Evolutionary conservation across 805 yeast genomes (phyloP).

Genomic region (Kockiozyma suomiensis): DNA sequence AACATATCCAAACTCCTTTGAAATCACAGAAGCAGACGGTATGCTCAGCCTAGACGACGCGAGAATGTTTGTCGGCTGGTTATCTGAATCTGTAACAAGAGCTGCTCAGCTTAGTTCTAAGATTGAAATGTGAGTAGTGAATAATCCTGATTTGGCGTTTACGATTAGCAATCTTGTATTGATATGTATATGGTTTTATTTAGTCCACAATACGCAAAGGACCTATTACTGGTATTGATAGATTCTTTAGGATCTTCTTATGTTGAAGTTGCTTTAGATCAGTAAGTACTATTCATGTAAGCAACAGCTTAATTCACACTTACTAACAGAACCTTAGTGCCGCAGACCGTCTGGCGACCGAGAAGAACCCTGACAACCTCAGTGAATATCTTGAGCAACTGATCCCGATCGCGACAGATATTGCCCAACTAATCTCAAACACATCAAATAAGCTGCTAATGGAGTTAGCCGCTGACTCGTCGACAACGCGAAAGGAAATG

Average conservation of each 20-base stretch:
- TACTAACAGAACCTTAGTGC: too few relatives aligned
- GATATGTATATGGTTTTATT: background rate
- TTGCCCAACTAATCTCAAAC: constrained; percentile 20
- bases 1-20: background rate
- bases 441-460: constrained; percentile 19
- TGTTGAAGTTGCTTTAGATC: constrained; percentile 25
- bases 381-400: constrained; percentile 10
- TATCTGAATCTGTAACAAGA: constrained; percentile 22
- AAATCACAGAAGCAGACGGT: constrained; percentile 12
- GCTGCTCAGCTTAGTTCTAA: constrained; percentile 24
- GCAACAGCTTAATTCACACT: too few relatives aligned
- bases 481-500: constrained; percentile 21
- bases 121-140: constrained; percentile 20
- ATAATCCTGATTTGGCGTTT: background rate
- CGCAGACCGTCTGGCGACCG: constrained; percentile 11
- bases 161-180: background rate
- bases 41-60: constrained; percentile 17
- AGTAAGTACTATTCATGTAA: constrained; percentile 20
- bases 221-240: constrained; percentile 17
- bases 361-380: constrained; percentile 2
- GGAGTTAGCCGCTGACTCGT: constrained; percentile 25
- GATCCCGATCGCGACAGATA: constrained; percentile 9
- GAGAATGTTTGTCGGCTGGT: constrained; percentile 15
- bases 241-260: constrained; percentile 20
- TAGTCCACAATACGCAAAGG: constrained; percentile 28